These are phyloP conservation scores for Pseudocercospora ulei DNA, from an alignment of 2,329 filamentous ascomycete species.

Conservation along the genomic window DNA sequence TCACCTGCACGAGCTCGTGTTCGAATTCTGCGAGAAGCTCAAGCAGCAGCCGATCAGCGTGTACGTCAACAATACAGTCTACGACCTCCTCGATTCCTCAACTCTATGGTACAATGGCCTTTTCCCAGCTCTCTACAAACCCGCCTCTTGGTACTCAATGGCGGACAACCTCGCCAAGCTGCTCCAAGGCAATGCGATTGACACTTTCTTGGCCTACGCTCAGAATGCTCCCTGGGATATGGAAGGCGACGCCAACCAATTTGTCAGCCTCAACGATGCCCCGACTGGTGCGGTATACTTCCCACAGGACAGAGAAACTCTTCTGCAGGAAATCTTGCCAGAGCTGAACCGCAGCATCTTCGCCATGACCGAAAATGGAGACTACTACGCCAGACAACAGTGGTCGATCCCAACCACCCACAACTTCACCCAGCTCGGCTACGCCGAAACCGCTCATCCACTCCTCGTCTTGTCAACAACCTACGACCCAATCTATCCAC, in stretches of 20 bases:
- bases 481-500: slow-evolving; percentile 23
- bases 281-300: slow-evolving; percentile 17
- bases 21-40: slow-evolving; percentile 15
- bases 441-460: slow-evolving; percentile 19
- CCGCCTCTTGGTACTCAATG: slow-evolving; percentile 20
- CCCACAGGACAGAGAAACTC: slow-evolving; percentile 17
- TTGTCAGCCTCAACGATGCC: slow-evolving; percentile 20
- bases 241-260: slow-evolving; percentile 20
- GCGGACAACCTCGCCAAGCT: slow-evolving; percentile 21
- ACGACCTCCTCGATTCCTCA: slow-evolving; percentile 17
- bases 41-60: slow-evolving; percentile 23
- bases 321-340: slow-evolving; percentile 19
- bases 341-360: slow-evolving; percentile 20
- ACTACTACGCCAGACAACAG: slow-evolving; percentile 18
- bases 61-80: slow-evolving; percentile 21
- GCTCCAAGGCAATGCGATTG: slow-evolving; percentile 20
- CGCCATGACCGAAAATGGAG: slow-evolving; percentile 16
- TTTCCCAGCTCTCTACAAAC: slow-evolving; percentile 21
- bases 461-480: slow-evolving; percentile 20
- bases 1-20: slow-evolving; percentile 19
- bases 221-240: slow-evolving; percentile 15
- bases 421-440: slow-evolving; percentile 17
- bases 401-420: slow-evolving; percentile 19
- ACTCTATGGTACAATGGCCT: slow-evolving; percentile 19
- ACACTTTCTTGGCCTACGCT: slow-evolving; percentile 19